Conservation (phyloP, 208 protist genomes). For the Spongospora subterranea region DNA sequence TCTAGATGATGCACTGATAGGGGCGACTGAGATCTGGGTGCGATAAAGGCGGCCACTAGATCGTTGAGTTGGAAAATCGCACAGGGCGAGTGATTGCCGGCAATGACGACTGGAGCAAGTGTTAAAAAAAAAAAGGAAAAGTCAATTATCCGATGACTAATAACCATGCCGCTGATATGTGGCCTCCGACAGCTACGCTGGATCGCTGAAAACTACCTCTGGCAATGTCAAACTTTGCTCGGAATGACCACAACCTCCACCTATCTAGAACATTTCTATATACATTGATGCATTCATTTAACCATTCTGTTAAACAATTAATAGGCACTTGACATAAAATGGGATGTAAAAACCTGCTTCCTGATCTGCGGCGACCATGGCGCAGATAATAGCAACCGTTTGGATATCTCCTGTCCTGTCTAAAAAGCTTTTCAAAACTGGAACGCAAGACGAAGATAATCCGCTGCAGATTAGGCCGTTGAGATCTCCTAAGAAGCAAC, state of each 20-base stretch:
- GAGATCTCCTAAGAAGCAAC: neutral
- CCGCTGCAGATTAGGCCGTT: neutral
- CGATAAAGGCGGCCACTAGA: neutral
- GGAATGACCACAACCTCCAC: conserved; percentile 14
- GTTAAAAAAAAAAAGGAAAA: neutral
- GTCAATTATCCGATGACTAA: neutral
- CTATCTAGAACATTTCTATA: conserved; percentile 4
- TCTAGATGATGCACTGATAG: neutral
- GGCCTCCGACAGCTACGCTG: neutral
- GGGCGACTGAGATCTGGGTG: neutral
- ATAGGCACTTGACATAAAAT: neutral
- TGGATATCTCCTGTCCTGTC: conserved; percentile 14
- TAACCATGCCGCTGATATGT: neutral
- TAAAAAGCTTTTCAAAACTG: neutral
- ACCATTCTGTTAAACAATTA: neutral
- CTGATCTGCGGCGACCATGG: neutral
- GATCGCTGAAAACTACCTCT: neutral
- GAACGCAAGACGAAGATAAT: neutral
- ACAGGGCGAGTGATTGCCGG: neutral
- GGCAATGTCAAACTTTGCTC: conserved; percentile 34
- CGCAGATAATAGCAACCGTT: conserved; percentile 11
- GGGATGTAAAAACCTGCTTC: neutral
- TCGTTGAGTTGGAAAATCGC: neutral
- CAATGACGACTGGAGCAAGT: conserved; percentile 24
- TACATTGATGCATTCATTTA: neutral